These are phyloP conservation scores for Macrolepiota dolichaula DNA, from an alignment of 768 basidiomycete genomes.

Conservation along the genomic window DNA sequence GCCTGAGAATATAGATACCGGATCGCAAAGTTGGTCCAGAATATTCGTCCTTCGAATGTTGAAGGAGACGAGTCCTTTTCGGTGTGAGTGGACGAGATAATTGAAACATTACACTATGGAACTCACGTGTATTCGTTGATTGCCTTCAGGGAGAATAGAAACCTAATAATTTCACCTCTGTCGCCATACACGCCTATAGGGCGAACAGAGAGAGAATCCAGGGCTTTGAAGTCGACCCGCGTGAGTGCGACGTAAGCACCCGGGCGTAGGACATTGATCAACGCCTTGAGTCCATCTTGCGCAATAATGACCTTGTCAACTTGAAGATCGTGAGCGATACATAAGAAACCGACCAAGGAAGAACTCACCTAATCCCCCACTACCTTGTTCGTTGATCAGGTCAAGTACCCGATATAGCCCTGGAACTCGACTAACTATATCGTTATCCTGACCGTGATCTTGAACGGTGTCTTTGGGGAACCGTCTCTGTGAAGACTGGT, in stretches of 20 bases:
- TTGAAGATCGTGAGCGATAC: slow-evolving; percentile 16
- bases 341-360: neutral
- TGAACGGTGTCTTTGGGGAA: neutral
- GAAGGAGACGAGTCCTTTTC: slow-evolving; percentile 12
- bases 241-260: slow-evolving; percentile 53
- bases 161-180: slow-evolving; percentile 44
- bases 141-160: slow-evolving; percentile 32
- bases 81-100: neutral
- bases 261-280: slow-evolving; percentile 46
- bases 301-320: slow-evolving; percentile 65
- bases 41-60: slow-evolving; percentile 1
- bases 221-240: slow-evolving; percentile 50
- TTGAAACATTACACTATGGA: neutral
- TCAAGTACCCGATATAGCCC: slow-evolving; percentile 14
- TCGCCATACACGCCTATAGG: slow-evolving; percentile 60
- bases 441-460: neutral
- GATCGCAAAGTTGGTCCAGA: slow-evolving; percentile 32
- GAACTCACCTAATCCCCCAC: slow-evolving; percentile 40
- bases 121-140: slow-evolving; percentile 40
- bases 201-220: slow-evolving; percentile 43
- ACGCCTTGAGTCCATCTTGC: slow-evolving; percentile 42
- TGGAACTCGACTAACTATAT: neutral
- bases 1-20: slow-evolving; percentile 45
- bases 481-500: neutral
- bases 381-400: slow-evolving; percentile 19